Evolutionary conservation across 1,139 yeast species (phyloP).

Genomic region (Meyerozyma sp.): DNA sequence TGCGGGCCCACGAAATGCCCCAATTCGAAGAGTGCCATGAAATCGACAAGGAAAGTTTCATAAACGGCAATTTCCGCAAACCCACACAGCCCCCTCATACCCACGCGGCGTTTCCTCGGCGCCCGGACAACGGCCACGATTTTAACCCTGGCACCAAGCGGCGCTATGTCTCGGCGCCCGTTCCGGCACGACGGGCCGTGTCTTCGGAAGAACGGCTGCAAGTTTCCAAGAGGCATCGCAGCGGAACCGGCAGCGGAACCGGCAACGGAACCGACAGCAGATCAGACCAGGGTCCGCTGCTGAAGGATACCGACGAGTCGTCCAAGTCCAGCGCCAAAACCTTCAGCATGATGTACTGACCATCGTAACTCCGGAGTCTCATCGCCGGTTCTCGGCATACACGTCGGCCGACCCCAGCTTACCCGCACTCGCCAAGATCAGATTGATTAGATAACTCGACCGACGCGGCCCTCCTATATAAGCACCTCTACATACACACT

Average conservation of each 20-base stretch:
- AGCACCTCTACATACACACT: background rate
- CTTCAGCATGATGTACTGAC: background rate
- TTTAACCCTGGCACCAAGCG: background rate
- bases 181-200: background rate
- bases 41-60: slow-evolving; percentile 65
- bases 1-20: slow-evolving; percentile 53
- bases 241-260: background rate
- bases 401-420: background rate
- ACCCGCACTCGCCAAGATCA: background rate
- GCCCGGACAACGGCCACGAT: background rate
- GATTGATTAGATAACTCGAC: background rate
- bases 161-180: background rate
- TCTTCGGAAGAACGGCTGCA: background rate
- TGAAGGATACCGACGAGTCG: background rate
- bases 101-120: background rate
- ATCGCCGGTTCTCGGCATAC: too few relatives aligned
- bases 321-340: background rate
- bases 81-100: background rate
- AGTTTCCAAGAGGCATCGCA: background rate
- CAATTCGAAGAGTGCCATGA: slow-evolving; percentile 84
- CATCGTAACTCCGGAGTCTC: background rate
- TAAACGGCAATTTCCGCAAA: slow-evolving; percentile 17
- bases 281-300: background rate
- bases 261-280: background rate
- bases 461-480: background rate